phyloP scores from a whole-genome alignment of 441 rosid species.

The Pelargonium myrrhifolium region DNA sequence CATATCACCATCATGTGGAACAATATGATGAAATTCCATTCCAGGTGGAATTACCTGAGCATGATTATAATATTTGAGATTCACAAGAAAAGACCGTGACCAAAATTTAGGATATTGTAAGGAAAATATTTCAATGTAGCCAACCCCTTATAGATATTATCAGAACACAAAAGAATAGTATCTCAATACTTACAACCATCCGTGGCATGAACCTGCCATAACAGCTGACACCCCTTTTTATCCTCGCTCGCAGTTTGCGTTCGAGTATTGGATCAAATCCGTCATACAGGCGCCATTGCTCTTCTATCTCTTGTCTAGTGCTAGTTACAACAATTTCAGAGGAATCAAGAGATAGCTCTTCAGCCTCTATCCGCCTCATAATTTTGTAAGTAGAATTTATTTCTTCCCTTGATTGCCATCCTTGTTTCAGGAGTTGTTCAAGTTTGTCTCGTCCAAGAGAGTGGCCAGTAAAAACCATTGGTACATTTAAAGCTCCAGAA shows the following conservation, averaged over 20 bases:
- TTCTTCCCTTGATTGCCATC: constrained; percentile 67
- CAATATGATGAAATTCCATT: constrained; percentile 85
- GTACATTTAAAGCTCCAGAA: constrained; percentile 82
- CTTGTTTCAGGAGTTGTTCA: constrained; percentile 76
- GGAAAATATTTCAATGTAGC: not conserved
- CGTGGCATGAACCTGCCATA: constrained; percentile 85
- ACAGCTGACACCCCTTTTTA: constrained; percentile 71
- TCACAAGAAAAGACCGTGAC: not conserved
- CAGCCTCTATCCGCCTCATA: constrained; percentile 77
- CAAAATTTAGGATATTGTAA: not conserved
- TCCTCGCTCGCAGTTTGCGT: constrained; percentile 73
- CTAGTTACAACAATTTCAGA: constrained; percentile 79
- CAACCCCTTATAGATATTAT: not conserved
- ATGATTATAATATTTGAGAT: not conserved
- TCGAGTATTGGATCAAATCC: constrained; percentile 81
- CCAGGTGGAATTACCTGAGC: constrained; percentile 82
- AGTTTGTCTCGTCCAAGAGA: constrained; percentile 84
- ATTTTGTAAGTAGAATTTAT: constrained; percentile 69
- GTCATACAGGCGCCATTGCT: constrained; percentile 84
- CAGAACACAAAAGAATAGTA: not conserved
- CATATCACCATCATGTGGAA: constrained; percentile 72
- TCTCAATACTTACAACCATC: constrained; percentile 59
- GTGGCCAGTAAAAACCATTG: constrained; percentile 79
- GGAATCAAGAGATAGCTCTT: constrained; percentile 67
- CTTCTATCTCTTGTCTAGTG: constrained; percentile 79